Percentiles rank a stretch among this genome's conserved stretches.
These are phyloP conservation scores for Umbelopsis sp. DNA, from an alignment of 371 early-diverging fungal genomes.

Conservation along the genomic window DNA sequence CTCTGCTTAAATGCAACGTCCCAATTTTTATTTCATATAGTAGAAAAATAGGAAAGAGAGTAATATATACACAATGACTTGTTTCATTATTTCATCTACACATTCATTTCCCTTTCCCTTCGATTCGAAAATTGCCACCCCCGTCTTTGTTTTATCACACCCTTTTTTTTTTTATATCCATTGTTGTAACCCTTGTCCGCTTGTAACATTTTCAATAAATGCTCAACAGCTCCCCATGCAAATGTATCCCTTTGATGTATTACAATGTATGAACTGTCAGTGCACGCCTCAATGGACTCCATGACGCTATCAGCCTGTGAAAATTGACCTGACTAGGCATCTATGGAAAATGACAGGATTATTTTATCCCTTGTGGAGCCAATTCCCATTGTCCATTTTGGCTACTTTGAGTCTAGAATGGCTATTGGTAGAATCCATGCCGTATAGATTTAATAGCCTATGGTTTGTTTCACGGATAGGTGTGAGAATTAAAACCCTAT, in stretches of 20 bases:
- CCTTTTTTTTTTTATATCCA: background rate
- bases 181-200: conserved; percentile 15
- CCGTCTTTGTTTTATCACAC: background rate
- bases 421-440: too few relatives aligned
- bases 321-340: too few relatives aligned
- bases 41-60: background rate
- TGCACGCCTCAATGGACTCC: too few relatives aligned
- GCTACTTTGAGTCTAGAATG: background rate
- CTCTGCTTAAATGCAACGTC: background rate
- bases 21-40: background rate
- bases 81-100: too few relatives aligned
- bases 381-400: background rate
- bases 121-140: background rate
- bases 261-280: too few relatives aligned
- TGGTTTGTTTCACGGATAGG: too few relatives aligned
- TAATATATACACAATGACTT: conserved; percentile 2
- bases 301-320: too few relatives aligned
- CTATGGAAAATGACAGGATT: too few relatives aligned
- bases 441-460: too few relatives aligned
- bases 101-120: background rate
- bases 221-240: conserved; percentile 5
- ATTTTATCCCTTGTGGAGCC: too few relatives aligned
- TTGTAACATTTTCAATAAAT: conserved; percentile 19
- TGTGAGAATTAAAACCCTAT: background rate
- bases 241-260: background rate